Evolutionary conservation across 192 early-diverging fungal species (phyloP).

Genomic region (Paraglomus brasilianum): DNA sequence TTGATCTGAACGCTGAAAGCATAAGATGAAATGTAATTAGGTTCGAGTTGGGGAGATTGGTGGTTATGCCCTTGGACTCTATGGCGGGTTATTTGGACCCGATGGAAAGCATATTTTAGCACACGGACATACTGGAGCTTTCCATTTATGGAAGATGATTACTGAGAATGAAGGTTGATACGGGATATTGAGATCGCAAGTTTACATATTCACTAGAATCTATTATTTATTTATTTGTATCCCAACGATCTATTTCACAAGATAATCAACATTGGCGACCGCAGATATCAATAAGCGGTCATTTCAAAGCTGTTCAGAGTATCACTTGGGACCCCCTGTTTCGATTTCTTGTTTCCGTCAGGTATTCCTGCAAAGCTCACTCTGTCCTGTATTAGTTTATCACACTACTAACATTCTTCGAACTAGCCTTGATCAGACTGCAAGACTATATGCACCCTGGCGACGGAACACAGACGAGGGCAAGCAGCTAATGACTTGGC

Average conservation of each 20-base stretch:
- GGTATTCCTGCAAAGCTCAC: constrained; percentile 35
- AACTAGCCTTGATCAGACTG: constrained; percentile 80
- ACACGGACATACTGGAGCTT: constrained; percentile 78
- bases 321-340: constrained; percentile 81
- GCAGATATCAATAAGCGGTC: constrained; percentile 72
- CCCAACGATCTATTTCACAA: not conserved
- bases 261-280: constrained; percentile 66
- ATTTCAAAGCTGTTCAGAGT: constrained; percentile 76
- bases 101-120: constrained; percentile 67
- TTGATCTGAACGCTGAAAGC: not conserved
- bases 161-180: constrained; percentile 37
- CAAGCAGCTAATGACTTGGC: constrained; percentile 64
- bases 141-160: constrained; percentile 77
- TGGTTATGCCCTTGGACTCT: constrained; percentile 77
- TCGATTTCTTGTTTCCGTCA: constrained; percentile 69
- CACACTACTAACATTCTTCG: not conserved
- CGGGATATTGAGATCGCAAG: not conserved
- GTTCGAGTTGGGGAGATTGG: constrained; percentile 89
- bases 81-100: constrained; percentile 70
- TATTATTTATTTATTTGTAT: not conserved
- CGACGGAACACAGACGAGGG: not conserved
- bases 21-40: constrained; percentile 12
- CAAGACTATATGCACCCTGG: constrained; percentile 82
- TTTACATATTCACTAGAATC: not conserved
- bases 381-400: not conserved